Evolutionary conservation across 306 rosid genomes (phyloP), one percentile per base, ranked within the genome.

Genomic region (Lathyrus sativus): DNA sequence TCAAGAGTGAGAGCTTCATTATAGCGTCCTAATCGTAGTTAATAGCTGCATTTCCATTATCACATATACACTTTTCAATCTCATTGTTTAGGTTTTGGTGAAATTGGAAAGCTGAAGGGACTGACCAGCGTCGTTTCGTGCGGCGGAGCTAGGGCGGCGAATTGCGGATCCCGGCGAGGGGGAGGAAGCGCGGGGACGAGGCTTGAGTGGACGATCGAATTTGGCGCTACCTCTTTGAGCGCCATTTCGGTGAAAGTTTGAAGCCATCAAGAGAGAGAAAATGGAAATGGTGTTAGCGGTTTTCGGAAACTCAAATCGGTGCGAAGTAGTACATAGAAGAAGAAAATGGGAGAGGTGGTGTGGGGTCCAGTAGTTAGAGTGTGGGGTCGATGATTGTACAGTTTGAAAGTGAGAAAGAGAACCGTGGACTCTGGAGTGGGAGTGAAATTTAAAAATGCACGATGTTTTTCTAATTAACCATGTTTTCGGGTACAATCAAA

Each of bases 121-220:
- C 80, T 71, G 2, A 82, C 86, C 86, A 51, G 80, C 86, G 41
- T 62, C 76, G n/a, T 71, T 82, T 31, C 83, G 45, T n/a, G 72
- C 46, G 35, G 80, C 50, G 39, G 71, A 19, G 68, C 19, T 14
- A 56, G 78, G 53, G 62, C 86, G 83, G 67, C 86, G 86, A 5
- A 39, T 35, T 22, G 68, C 19, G 42, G 80, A 82, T 71, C 80
- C 86, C 48, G 77, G 78, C 44, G 76, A 71, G 3, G 81, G 76
- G 2, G 85, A 78, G 31, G 81, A 56, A 14, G 66, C 68, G 2
- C 80, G 71, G 14, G 51, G 72, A 44, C 82, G 81, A 17, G 78
- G 59, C 13, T 62, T 78, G 17, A 74, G 70, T 5, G 80, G 65
- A 44, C 85, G 82, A 74, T 81, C 85, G 65, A 81, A 75, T 77